A percentile compares a stretch with the other conserved stretches of the same genome.
Conservation (phyloP, 2,329 filamentous ascomycete genomes). For the Helminthosporium solani region DNA sequence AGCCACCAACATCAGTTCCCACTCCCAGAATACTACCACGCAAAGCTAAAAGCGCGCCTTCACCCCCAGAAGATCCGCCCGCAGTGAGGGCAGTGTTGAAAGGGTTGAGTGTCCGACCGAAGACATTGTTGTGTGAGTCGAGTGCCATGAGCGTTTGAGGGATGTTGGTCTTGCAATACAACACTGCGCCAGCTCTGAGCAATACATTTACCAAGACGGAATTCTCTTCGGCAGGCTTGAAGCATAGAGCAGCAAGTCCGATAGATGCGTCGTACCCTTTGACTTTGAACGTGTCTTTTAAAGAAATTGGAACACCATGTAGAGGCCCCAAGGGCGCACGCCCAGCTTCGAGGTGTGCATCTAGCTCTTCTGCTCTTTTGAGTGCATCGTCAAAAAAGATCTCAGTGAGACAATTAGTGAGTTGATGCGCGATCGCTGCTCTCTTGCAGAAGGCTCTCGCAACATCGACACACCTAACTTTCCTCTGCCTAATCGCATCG, state of each 20-base stretch:
- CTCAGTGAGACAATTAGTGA: slow-evolving; percentile 51
- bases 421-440: slow-evolving; percentile 58
- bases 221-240: slow-evolving; percentile 43
- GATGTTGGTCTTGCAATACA: slow-evolving; percentile 57
- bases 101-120: slow-evolving; percentile 51
- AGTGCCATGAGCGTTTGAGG: slow-evolving; percentile 56
- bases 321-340: slow-evolving; percentile 47
- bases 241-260: slow-evolving; percentile 46
- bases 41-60: slow-evolving; percentile 53
- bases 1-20: slow-evolving; percentile 58
- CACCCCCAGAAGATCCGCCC: slow-evolving; percentile 55
- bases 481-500: slow-evolving; percentile 21
- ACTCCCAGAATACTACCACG: slow-evolving; percentile 53
- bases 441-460: slow-evolving; percentile 56
- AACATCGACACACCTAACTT: slow-evolving; percentile 46
- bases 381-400: slow-evolving; percentile 44
- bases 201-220: slow-evolving; percentile 48
- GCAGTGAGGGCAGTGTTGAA: slow-evolving; percentile 51
- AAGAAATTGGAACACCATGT: slow-evolving; percentile 50
- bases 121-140: slow-evolving; percentile 55
- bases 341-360: slow-evolving; percentile 43
- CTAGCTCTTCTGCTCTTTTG: slow-evolving; percentile 38
- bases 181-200: slow-evolving; percentile 49
- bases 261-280: slow-evolving; percentile 47
- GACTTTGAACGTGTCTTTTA: slow-evolving; percentile 54